phyloP scores from a whole-genome alignment of 768 basidiomycete genomes.

The Amylocystis lapponica region DNA sequence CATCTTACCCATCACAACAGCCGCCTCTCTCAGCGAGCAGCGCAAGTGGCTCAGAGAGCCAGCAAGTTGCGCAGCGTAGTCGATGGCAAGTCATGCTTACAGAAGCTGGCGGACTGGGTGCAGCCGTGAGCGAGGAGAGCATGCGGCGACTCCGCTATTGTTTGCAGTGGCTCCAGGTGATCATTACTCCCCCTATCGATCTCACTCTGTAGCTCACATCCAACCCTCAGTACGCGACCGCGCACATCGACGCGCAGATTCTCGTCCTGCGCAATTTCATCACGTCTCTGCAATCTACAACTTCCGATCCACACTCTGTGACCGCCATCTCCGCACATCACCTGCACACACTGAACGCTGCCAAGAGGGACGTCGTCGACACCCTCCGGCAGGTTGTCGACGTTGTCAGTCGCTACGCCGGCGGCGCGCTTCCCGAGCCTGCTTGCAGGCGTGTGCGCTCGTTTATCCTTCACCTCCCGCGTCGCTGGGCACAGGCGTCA shows the following conservation, averaged over 20 bases:
- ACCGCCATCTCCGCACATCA: slow-evolving; percentile 32
- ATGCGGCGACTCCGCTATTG: slow-evolving; percentile 84
- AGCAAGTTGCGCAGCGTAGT: slow-evolving; percentile 65
- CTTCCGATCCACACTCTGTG: slow-evolving; percentile 20
- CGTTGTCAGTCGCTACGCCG: slow-evolving; percentile 80
- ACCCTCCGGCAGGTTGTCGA: slow-evolving; percentile 88
- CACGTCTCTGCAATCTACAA: slow-evolving; percentile 51
- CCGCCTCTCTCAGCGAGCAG: not conserved
- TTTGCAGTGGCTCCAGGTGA: slow-evolving; percentile 80
- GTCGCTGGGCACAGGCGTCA: slow-evolving; percentile 62
- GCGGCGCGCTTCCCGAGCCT: slow-evolving; percentile 81
- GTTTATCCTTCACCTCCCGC: slow-evolving; percentile 76
- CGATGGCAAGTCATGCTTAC: slow-evolving; percentile 80
- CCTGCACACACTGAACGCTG: slow-evolving; percentile 62
- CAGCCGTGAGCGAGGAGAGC: slow-evolving; percentile 86
- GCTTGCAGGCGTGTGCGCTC: slow-evolving; percentile 67
- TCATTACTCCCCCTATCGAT: not conserved
- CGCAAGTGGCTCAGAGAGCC: slow-evolving; percentile 19
- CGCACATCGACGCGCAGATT: slow-evolving; percentile 85
- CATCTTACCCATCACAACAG: not conserved
- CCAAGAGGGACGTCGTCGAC: slow-evolving; percentile 79
- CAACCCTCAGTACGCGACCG: slow-evolving; percentile 66
- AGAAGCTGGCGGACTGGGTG: slow-evolving; percentile 84
- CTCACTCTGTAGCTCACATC: not conserved
- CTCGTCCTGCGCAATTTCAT: slow-evolving; percentile 81